Evolutionary conservation across 169 alveolate genomes (phyloP).

Genomic region (Theileria sp.): DNA sequence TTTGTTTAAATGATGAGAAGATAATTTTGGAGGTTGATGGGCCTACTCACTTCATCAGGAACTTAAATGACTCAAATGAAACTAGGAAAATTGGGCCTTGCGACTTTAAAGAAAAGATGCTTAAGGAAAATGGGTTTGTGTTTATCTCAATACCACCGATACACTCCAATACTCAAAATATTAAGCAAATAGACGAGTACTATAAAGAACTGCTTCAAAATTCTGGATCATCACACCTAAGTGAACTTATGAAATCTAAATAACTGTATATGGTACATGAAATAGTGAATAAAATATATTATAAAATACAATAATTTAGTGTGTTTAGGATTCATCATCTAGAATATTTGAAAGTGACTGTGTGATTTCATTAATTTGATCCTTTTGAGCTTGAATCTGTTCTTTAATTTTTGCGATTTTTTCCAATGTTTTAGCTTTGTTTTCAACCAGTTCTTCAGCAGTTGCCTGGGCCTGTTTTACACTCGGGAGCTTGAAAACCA

Average conservation of each 20-base stretch:
- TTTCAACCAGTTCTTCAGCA: slow-evolving; percentile 19
- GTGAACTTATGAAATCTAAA: not conserved
- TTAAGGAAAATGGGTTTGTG: slow-evolving; percentile 43
- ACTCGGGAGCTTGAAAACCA: slow-evolving; percentile 46
- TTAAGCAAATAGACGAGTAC: slow-evolving; percentile 26
- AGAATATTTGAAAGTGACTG: slow-evolving; percentile 10
- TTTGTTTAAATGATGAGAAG: slow-evolving; percentile 38
- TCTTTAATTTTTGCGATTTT: slow-evolving; percentile 23
- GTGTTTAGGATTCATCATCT: not conserved
- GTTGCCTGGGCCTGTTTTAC: slow-evolving; percentile 29
- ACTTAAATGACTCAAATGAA: slow-evolving; percentile 25
- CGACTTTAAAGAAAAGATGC: slow-evolving; percentile 36
- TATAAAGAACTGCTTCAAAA: slow-evolving; percentile 33
- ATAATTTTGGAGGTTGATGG: slow-evolving; percentile 70
- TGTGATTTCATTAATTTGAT: slow-evolving; percentile 41
- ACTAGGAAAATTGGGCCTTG: slow-evolving; percentile 59
- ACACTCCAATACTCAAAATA: slow-evolving; percentile 12
- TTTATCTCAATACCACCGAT: slow-evolving; percentile 52
- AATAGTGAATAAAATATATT: too few relatives aligned
- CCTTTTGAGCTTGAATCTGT: slow-evolving; percentile 36
- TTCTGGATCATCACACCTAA: slow-evolving; percentile 44
- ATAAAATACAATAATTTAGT: not conserved
- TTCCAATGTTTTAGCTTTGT: not conserved
- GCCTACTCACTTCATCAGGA: slow-evolving; percentile 53
- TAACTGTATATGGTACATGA: not conserved